These are phyloP conservation scores for Stagonosporopsis tanaceti DNA, from an alignment of 2,329 filamentous ascomycete species.

Conservation along the genomic window DNA sequence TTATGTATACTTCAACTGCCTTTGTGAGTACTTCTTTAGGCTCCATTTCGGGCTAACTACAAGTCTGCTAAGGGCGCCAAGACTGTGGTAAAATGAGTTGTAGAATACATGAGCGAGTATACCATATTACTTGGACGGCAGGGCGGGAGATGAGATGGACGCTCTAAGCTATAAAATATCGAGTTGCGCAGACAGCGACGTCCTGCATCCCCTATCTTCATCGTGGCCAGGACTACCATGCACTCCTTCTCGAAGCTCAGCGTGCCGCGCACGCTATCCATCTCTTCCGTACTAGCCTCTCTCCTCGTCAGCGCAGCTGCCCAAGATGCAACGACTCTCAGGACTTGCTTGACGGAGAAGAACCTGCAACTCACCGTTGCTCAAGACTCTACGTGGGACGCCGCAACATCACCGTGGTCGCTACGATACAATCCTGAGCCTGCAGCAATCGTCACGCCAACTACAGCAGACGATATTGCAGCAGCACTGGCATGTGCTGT, in stretches of 20 bases:
- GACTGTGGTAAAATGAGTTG: not conserved
- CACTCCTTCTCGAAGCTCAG: not conserved
- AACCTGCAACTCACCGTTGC: not conserved
- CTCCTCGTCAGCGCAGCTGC: not conserved
- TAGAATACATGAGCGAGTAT: not conserved
- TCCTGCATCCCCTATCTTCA: not conserved
- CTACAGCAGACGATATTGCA: slow-evolving; percentile 18
- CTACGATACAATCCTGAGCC: slow-evolving; percentile 27
- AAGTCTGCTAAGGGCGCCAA: not conserved
- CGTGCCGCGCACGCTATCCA: not conserved
- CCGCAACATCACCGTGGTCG: slow-evolving; percentile 20
- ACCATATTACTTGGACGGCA: not conserved
- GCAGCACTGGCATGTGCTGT: slow-evolving; percentile 23
- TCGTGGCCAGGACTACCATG: not conserved
- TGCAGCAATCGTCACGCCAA: slow-evolving; percentile 20
- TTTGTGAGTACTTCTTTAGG: not conserved
- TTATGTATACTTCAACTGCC: not conserved
- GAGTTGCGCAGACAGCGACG: not conserved
- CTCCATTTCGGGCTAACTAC: not conserved
- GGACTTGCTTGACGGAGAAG: not conserved
- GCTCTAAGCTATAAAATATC: not conserved
- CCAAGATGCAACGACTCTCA: not conserved
- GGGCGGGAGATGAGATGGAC: not conserved
- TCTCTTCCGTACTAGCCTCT: not conserved
- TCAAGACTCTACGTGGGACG: slow-evolving; percentile 14